These are phyloP conservation scores for Annulohypoxylon bovei DNA, from an alignment of 495 filamentous ascomycete species.

Conservation along the genomic window DNA sequence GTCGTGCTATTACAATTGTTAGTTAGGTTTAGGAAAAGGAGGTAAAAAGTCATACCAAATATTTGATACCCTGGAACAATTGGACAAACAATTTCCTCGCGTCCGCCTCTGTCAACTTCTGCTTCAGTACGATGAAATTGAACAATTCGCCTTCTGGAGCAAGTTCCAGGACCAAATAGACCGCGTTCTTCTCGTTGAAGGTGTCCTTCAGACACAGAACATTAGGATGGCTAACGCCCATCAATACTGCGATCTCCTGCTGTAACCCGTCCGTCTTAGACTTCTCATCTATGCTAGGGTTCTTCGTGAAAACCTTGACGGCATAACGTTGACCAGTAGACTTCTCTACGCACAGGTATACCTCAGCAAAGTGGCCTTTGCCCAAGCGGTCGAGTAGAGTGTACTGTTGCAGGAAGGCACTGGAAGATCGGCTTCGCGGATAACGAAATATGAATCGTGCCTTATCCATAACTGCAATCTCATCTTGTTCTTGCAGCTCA, in stretches of 20 bases:
- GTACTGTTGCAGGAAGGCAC: conserved; percentile 87
- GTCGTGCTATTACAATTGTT: conserved; percentile 77
- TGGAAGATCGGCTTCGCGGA: conserved; percentile 76
- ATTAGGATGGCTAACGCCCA: conserved; percentile 96
- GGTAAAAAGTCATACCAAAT: conserved; percentile 72
- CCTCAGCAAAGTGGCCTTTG: conserved; percentile 96
- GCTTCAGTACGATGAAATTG: conserved; percentile 88
- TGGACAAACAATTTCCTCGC: conserved; percentile 88
- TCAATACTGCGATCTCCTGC: conserved; percentile 95
- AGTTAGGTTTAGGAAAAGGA: conserved; percentile 41
- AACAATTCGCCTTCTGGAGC: conserved; percentile 94
- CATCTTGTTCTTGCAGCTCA: conserved; percentile 86
- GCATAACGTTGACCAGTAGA: conserved; percentile 84
- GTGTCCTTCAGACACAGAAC: conserved; percentile 94
- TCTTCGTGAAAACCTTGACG: conserved; percentile 92
- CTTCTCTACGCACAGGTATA: conserved; percentile 90
- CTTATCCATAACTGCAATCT: conserved; percentile 84
- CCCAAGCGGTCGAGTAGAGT: conserved; percentile 85
- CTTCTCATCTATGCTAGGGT: conserved; percentile 77
- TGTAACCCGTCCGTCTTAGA: conserved; percentile 86
- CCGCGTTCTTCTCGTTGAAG: conserved; percentile 89
- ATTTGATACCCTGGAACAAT: conserved; percentile 92
- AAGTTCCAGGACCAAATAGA: conserved; percentile 92
- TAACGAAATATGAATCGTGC: conserved; percentile 92
- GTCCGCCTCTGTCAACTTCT: conserved; percentile 86